phyloP scores from a whole-genome alignment of 352 stramenopile species.

The Peronospora farinosa region DNA sequence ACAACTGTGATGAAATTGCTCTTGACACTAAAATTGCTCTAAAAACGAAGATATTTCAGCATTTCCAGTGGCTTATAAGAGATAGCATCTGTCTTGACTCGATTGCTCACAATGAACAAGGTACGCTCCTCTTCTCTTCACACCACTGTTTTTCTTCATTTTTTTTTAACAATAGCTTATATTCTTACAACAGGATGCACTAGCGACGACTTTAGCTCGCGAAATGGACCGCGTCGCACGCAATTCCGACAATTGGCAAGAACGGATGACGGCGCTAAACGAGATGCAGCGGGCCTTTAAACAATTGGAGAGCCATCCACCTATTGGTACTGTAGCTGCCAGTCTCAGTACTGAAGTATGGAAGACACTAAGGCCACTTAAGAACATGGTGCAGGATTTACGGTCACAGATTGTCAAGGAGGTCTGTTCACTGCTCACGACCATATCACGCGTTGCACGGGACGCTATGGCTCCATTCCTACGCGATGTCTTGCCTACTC shows the following conservation, averaged over 20 bases:
- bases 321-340: constrained; percentile 20
- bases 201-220: constrained; percentile 35
- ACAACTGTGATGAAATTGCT: too few relatives aligned
- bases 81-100: too few relatives aligned
- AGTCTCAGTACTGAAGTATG: constrained; percentile 54
- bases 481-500: constrained; percentile 59
- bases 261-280: constrained; percentile 53
- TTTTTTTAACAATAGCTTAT: constrained; percentile 3
- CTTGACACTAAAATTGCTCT: too few relatives aligned
- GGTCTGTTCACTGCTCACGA: constrained; percentile 54
- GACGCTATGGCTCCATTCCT: constrained; percentile 77
- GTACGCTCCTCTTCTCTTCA: neutral
- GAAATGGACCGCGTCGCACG: constrained; percentile 77
- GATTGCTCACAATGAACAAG: neutral
- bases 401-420: constrained; percentile 85
- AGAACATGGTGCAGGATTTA: constrained; percentile 67
- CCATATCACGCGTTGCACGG: constrained; percentile 54
- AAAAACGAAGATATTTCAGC: too few relatives aligned
- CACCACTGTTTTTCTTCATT: neutral
- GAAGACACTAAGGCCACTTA: constrained; percentile 69
- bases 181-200: constrained; percentile 20
- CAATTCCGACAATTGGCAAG: constrained; percentile 79
- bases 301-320: constrained; percentile 36
- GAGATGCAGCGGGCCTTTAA: constrained; percentile 71
- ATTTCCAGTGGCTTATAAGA: too few relatives aligned